Conservation (phyloP, 176 grass and related monocot genomes). For the Eragrostis nindensis region DNA sequence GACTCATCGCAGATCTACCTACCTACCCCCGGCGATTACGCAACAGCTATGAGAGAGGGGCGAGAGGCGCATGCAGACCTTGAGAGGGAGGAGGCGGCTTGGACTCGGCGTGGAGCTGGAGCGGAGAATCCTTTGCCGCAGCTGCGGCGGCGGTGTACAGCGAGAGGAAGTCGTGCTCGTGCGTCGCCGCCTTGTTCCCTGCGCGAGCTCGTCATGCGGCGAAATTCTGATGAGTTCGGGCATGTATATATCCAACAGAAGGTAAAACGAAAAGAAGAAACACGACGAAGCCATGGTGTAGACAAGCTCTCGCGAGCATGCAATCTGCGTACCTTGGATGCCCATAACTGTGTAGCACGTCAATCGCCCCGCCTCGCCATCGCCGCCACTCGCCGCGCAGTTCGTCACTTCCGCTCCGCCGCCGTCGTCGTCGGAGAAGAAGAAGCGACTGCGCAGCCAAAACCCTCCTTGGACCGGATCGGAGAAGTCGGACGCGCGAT, state of each 20-base stretch:
- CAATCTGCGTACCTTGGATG: slow-evolving; percentile 62
- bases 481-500: neutral
- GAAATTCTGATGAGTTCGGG: neutral
- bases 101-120: slow-evolving; percentile 55
- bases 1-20: slow-evolving; percentile 7
- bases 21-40: neutral
- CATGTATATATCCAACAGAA: neutral
- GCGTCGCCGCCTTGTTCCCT: slow-evolving; percentile 79
- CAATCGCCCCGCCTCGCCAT: slow-evolving; percentile 9
- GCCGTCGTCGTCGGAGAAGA: neutral
- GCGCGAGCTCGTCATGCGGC: too few species aligned
- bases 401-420: neutral
- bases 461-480: neutral
- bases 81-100: slow-evolving; percentile 44
- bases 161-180: slow-evolving; percentile 87
- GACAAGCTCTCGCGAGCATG: too few species aligned
- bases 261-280: neutral
- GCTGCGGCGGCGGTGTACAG: slow-evolving; percentile 46
- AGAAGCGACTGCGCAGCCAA: too few species aligned
- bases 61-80: slow-evolving; percentile 46
- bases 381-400: neutral
- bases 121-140: slow-evolving; percentile 51
- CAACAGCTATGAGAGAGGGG: neutral
- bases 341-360: slow-evolving; percentile 52
- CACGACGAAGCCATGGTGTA: neutral